Evolutionary conservation across 2,329 filamentous ascomycete species (phyloP), one percentile per base, ranked within the genome.

Genomic region (Colletotrichum sp.): DNA sequence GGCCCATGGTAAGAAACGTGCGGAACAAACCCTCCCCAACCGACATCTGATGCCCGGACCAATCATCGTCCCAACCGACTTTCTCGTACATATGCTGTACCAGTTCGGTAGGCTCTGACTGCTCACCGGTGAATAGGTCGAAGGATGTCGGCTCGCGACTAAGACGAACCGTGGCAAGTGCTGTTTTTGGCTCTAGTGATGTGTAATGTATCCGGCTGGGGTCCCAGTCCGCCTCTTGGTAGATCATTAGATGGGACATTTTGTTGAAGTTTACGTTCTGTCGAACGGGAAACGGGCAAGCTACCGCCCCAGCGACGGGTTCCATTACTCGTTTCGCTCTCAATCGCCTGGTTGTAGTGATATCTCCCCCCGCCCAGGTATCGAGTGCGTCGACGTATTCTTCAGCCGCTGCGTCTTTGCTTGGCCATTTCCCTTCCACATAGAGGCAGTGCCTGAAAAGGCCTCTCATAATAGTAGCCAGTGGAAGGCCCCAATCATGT

Each of bases 121-220:
- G 58, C 12, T 13, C 30, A 3, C 18, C 58, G 15, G 18, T 38
- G 36, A 38, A 21, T 5, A 24, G 8, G 58, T 63, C 30, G n/a
- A 34, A 36, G 16, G 4, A 12, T 10, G 21, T 8, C 4, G 28
- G 5, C 8, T 80, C 81, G 67, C 81, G 77, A 24, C 55, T 16
- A 16, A 84, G 65, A 30, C 84, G 82, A 13, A 82, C 30, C 21
- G 78, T 24, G 6, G 74, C 80, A 13, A 86, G 38, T 0, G 77
- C 5, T 1, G 82, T 84, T 0, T 15, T 21, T 5, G 81, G 26
- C 0, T 75, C 68, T 36, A 86, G 21, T 2, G 84, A 81, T 1
- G 77, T 75, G 52, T 86, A 83, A 1, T 84, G 82, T 13, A 87
- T 84, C 5, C 79, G 79, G 15, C 85, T 81, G 8, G 79, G 55